Evolutionary conservation across 164 flowering plant genomes (phyloP).

Genomic region (Houttuynia cordata): DNA sequence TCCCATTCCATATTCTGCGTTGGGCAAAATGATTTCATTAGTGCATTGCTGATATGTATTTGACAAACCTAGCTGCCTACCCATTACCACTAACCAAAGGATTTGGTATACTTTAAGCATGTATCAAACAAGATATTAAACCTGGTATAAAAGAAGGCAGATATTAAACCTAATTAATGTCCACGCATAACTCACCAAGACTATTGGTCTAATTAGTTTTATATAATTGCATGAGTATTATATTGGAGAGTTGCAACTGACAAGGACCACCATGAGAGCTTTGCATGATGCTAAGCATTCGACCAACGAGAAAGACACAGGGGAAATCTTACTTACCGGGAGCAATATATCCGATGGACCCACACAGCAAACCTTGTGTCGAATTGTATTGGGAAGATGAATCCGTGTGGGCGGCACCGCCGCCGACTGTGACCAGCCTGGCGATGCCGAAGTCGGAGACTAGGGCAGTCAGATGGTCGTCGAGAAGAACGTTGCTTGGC

Average conservation of each 20-base stretch:
- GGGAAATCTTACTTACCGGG: constrained; percentile 42
- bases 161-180: no score
- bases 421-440: constrained; percentile 32
- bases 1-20: constrained; percentile 81
- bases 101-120: not conserved
- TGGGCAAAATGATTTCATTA: no score
- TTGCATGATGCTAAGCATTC: not conserved
- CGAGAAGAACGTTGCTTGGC: constrained; percentile 81
- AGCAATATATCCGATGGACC: constrained; percentile 87
- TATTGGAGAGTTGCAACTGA: not conserved
- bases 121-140: not conserved
- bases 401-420: constrained; percentile 18
- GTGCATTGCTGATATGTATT: no score
- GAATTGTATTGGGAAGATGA: constrained; percentile 43
- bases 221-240: no score
- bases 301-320: not conserved
- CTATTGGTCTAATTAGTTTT: not conserved
- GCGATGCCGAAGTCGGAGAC: constrained; percentile 86
- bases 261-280: not conserved
- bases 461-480: constrained; percentile 65
- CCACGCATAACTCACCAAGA: no score
- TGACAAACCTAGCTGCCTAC: not conserved
- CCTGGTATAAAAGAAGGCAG: no score
- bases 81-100: not conserved
- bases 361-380: constrained; percentile 63